Percentiles rank a stretch among this genome's conserved stretches.
Conservation (phyloP, 2,329 filamentous ascomycete species). For the Monosporascus sp. region DNA sequence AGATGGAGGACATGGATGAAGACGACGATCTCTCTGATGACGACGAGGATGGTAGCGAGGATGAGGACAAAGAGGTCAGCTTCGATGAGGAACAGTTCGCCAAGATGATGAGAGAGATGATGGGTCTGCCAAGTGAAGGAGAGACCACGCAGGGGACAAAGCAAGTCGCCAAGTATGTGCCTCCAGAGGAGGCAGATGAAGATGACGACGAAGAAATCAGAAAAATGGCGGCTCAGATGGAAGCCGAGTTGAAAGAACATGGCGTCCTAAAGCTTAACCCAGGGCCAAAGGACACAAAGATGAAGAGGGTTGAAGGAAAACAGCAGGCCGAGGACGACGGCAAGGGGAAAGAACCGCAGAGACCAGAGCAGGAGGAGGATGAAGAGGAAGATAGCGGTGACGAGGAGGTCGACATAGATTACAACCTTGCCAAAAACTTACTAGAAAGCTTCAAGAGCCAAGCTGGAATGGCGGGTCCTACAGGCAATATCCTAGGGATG, state of each 20-base stretch:
- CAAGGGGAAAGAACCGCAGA: constrained; percentile 10
- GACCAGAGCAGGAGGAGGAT: constrained; percentile 29
- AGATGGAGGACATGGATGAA: constrained; percentile 65
- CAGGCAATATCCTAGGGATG: constrained; percentile 78
- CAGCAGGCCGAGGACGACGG: constrained; percentile 14
- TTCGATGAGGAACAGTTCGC: constrained; percentile 84
- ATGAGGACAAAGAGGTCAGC: constrained; percentile 69
- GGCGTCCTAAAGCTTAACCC: constrained; percentile 58
- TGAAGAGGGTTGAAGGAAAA: constrained; percentile 25
- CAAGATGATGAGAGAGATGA: constrained; percentile 87
- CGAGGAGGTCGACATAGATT: constrained; percentile 70
- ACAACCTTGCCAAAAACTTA: constrained; percentile 84
- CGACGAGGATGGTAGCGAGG: constrained; percentile 50
- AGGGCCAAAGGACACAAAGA: constrained; percentile 20
- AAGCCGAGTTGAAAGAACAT: constrained; percentile 64
- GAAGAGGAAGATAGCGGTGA: constrained; percentile 47
- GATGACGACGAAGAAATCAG: constrained; percentile 54
- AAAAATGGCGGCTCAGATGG: constrained; percentile 63
- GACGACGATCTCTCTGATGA: constrained; percentile 52
- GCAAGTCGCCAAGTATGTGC: constrained; percentile 3
- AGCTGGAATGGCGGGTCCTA: constrained; percentile 77
- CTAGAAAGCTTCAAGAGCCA: constrained; percentile 91
- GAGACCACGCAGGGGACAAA: constrained; percentile 4
- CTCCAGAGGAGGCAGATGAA: constrained; percentile 22
- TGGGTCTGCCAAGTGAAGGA: constrained; percentile 52